These are phyloP conservation scores for Populus deltoides DNA, from an alignment of 345 rosid genomes.

Conservation along the genomic window DNA sequence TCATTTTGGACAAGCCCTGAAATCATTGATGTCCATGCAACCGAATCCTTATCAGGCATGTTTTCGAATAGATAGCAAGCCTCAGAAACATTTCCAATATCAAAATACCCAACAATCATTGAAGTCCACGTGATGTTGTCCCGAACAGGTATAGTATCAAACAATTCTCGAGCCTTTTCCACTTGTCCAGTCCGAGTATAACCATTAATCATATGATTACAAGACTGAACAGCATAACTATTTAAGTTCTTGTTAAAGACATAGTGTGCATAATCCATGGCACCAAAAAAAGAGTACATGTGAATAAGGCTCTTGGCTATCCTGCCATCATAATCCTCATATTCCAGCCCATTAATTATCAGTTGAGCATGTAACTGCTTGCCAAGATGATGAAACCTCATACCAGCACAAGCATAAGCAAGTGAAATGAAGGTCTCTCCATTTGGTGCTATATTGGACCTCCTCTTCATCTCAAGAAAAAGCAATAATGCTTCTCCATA, in stretches of 20 bases:
- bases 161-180: conserved; percentile 45
- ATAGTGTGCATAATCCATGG: conserved; percentile 48
- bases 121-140: conserved; percentile 59
- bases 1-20: conserved; percentile 54
- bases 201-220: conserved; percentile 46
- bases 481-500: conserved; percentile 43
- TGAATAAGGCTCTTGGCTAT: conserved; percentile 61
- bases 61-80: conserved; percentile 33
- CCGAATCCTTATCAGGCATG: conserved; percentile 49
- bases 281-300: conserved; percentile 59
- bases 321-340: conserved; percentile 58
- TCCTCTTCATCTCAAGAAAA: conserved; percentile 40
- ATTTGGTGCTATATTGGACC: conserved; percentile 39
- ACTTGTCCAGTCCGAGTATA: conserved; percentile 40
- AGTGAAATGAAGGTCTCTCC: conserved; percentile 68
- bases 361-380: conserved; percentile 62
- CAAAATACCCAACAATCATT: conserved; percentile 49
- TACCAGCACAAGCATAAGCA: conserved; percentile 71
- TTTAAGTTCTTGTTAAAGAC: conserved; percentile 33
- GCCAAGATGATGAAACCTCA: conserved; percentile 44
- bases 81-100: conserved; percentile 28
- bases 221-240: conserved; percentile 32
- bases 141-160: conserved; percentile 32
- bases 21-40: conserved; percentile 60
- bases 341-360: conserved; percentile 39